Conservation (phyloP, 768 basidiomycete species). For the Infundibulicybe gibba region DNA sequence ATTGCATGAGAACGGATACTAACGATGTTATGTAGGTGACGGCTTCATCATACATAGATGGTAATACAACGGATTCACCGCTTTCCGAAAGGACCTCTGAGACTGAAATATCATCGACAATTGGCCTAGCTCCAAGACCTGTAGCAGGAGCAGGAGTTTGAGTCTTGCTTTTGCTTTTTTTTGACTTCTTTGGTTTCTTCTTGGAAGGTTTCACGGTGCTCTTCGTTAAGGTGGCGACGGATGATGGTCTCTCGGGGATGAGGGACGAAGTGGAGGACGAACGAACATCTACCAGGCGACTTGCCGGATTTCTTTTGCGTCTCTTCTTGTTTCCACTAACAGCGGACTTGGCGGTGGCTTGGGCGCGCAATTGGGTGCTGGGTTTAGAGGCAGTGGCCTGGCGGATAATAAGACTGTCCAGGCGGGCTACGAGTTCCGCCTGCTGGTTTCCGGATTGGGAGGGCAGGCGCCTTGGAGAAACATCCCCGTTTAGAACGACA, state of each 20-base stretch:
- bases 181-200: constrained; percentile 5
- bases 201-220: constrained; percentile 1
- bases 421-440: too few relatives aligned
- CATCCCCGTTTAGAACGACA: constrained; percentile 35
- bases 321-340: too few relatives aligned
- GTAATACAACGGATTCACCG: constrained; percentile 21
- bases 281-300: neutral
- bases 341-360: too few relatives aligned
- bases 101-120: constrained; percentile 42
- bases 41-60: constrained; percentile 54
- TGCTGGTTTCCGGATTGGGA: neutral
- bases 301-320: too few relatives aligned
- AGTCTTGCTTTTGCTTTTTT: constrained; percentile 12
- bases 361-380: too few relatives aligned
- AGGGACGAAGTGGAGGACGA: constrained; percentile 7
- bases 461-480: neutral
- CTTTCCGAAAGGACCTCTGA: constrained; percentile 40
- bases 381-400: too few relatives aligned
- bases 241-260: constrained; percentile 3
- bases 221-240: constrained; percentile 8
- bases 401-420: too few relatives aligned
- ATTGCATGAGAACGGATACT: constrained; percentile 22
- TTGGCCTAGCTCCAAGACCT: constrained; percentile 33
- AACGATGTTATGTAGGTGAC: constrained; percentile 59
- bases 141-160: constrained; percentile 2